phyloP scores from a whole-genome alignment of 257 asterid species.

The Solanum pimpinellifolium region DNA sequence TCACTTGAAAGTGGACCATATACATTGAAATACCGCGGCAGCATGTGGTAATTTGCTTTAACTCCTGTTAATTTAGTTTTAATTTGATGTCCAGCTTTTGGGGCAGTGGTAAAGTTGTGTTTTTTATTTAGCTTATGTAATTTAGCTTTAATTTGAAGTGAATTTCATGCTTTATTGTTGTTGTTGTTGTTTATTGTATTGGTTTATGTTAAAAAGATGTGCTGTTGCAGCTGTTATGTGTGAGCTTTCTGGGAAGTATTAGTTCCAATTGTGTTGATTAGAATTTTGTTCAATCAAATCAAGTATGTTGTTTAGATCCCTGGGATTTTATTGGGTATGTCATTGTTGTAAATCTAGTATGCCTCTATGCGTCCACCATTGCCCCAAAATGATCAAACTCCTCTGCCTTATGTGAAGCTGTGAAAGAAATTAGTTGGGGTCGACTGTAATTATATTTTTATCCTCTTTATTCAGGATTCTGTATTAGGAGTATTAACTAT shows the following conservation, averaged over 20 bases:
- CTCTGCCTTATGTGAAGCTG: not conserved
- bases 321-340: not conserved
- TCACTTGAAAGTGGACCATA: slow-evolving; percentile 84
- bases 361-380: not conserved
- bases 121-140: not conserved
- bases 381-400: not conserved
- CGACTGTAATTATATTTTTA: not conserved
- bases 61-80: not conserved
- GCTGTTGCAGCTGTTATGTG: not conserved
- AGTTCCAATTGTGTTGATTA: not conserved
- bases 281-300: not conserved
- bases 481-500: not conserved
- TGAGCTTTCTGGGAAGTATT: not conserved
- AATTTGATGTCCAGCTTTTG: not conserved
- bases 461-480: not conserved
- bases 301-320: not conserved
- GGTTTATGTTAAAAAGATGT: not conserved
- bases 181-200: not conserved
- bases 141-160: not conserved
- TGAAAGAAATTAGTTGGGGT: not conserved
- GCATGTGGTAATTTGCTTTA: slow-evolving; percentile 55
- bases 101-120: not conserved
- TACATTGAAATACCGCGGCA: slow-evolving; percentile 73
- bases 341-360: not conserved
- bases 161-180: not conserved